These are phyloP conservation scores for Epichloe typhina DNA, from an alignment of 2,329 filamentous ascomycete species.

Conservation along the genomic window DNA sequence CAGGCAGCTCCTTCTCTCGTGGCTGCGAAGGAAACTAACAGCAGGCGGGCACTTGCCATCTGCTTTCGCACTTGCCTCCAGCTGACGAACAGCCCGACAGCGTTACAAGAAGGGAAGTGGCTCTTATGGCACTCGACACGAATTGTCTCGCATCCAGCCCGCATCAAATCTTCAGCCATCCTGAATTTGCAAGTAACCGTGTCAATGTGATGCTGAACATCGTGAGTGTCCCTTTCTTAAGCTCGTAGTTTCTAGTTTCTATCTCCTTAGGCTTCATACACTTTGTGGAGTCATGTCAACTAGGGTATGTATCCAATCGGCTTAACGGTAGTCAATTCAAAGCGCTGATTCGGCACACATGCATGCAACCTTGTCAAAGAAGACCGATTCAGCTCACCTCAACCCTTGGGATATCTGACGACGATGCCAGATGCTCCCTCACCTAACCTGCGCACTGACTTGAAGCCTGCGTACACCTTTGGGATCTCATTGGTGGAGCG, in stretches of 20 bases:
- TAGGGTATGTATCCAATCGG: no score
- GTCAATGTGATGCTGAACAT: no score
- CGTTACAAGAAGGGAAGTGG: background rate
- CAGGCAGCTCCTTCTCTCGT: background rate
- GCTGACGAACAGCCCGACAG: background rate
- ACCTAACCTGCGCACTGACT: background rate
- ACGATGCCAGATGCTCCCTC: background rate
- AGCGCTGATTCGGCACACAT: background rate
- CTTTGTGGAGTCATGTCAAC: no score
- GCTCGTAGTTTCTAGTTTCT: no score
- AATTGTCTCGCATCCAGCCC: no score
- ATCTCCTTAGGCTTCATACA: no score
- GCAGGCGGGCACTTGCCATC: background rate
- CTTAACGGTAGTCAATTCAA: no score
- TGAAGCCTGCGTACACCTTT: background rate
- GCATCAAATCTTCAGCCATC: no score
- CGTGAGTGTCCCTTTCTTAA: no score
- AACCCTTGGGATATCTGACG: background rate
- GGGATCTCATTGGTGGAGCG: slow-evolving; percentile 15
- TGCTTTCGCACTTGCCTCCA: background rate
- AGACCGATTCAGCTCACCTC: background rate
- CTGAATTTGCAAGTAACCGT: no score
- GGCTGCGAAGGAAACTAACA: background rate
- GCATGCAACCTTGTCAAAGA: background rate
- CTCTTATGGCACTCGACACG: background rate